Base-by-base conservation (phyloP, 345 rosid genomes). In the Odontarrhena argentea region DNA sequence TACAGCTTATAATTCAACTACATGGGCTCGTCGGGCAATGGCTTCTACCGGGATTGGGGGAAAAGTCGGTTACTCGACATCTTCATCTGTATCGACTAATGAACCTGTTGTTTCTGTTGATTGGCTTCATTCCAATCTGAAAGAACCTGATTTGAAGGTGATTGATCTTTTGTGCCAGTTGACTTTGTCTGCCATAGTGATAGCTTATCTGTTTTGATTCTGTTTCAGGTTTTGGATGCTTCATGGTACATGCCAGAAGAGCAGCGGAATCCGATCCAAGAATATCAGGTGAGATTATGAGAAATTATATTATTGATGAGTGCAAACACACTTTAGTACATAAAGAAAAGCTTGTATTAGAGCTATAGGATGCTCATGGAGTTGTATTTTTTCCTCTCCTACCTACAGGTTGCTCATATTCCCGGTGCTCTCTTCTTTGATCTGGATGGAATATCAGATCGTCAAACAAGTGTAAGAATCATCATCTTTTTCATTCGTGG, bases 201-300 rank as follows among this genome's bases (percentile, higher is more conserved):
- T 13, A 11, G 13, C 24, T 22, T 55, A 35, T 38, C 1, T 32
- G 65, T 40, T 60, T 42, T 7, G 25, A 14, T 58, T 53, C 40
- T 37, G n/a, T 57, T 60, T 50, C 77, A 91, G 99, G 87, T 91
- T 55, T 58, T 95, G 80, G 99, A 95, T 80, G 92, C 98, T 41
- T 91, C 99, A 3, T 95, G 98, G 99, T 91, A 91, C 81, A 89
- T 95, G 98, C 99, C 98, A 18, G 91, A 86, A 69, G 97, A 95
- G 80, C 90, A 91, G 71, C 85, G 96, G 79, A 95, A 91, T 78
- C 97, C 99, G 2, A 83, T 89, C 77, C 96, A 91, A 77, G 99
- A 95, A 71, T 95, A 91, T 80, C 96, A 91, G 98, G 97, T 95
- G 63, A 51, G 41, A 13, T 2, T 44, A 12, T 8, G 58, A 45